Conservation (phyloP, 768 basidiomycete genomes). For the Termitomyces bulborhizus region DNA sequence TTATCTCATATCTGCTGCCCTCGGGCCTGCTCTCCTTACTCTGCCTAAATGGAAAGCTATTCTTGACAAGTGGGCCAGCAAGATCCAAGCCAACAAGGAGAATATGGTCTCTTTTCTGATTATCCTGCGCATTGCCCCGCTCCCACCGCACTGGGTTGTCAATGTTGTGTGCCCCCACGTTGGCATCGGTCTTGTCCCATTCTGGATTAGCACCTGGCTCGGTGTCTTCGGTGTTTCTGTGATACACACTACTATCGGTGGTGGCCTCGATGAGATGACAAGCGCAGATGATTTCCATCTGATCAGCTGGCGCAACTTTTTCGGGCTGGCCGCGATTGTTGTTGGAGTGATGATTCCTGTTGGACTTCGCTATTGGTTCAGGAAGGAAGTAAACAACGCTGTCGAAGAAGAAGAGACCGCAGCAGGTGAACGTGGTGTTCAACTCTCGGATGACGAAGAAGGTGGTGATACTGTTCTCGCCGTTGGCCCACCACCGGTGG, state of each 20-base stretch:
- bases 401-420: constrained; percentile 27
- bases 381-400: constrained; percentile 46
- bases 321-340: constrained; percentile 78
- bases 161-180: constrained; percentile 92
- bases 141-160: constrained; percentile 96
- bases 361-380: constrained; percentile 79
- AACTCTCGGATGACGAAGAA: constrained; percentile 20
- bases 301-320: constrained; percentile 87
- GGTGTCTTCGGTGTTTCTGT: constrained; percentile 88
- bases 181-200: constrained; percentile 76
- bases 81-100: constrained; percentile 71
- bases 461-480: constrained; percentile 46
- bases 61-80: constrained; percentile 76
- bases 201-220: constrained; percentile 87
- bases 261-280: constrained; percentile 93
- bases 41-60: constrained; percentile 80
- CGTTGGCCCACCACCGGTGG: constrained; percentile 43
- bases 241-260: constrained; percentile 94
- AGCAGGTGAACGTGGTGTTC: constrained; percentile 15
- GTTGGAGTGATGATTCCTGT: constrained; percentile 94
- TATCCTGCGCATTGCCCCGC: constrained; percentile 88
- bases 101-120: constrained; percentile 91
- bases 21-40: constrained; percentile 87
- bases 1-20: constrained; percentile 86
- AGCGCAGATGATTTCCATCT: constrained; percentile 90